These are phyloP conservation scores for Phytophthora multivora DNA, from an alignment of 352 stramenopile species.

Conservation along the genomic window DNA sequence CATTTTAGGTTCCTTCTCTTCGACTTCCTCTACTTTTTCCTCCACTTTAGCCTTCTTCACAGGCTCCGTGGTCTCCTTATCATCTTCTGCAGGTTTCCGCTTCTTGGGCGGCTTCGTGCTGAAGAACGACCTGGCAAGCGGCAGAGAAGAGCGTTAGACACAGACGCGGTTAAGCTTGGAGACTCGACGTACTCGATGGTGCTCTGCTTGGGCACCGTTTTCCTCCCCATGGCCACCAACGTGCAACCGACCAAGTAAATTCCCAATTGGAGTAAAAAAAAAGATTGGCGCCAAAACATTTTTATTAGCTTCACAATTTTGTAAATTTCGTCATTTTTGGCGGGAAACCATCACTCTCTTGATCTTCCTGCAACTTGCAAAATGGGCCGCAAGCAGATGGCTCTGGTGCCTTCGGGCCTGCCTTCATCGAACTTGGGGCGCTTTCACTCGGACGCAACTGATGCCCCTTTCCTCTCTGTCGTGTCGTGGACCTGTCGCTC, in stretches of 20 bases:
- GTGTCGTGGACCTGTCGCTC: slow-evolving; percentile 50
- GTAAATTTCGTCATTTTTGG: slow-evolving; percentile 11
- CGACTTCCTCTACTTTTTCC: slow-evolving; percentile 16
- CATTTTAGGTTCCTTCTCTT: slow-evolving; percentile 32
- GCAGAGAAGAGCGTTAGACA: not conserved
- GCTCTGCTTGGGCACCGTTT: slow-evolving; percentile 48
- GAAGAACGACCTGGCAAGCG: slow-evolving; percentile 60
- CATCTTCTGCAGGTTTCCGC: slow-evolving; percentile 28
- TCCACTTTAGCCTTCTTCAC: slow-evolving; percentile 32
- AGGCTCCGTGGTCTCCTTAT: slow-evolving; percentile 2
- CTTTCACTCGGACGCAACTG: slow-evolving; percentile 68
- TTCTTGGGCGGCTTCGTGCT: slow-evolving; percentile 33
- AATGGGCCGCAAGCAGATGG: slow-evolving; percentile 57
- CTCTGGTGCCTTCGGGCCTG: slow-evolving; percentile 50
- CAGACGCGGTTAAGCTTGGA: not conserved
- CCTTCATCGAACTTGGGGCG: slow-evolving; percentile 49
- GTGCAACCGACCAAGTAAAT: too few species aligned
- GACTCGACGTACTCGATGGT: slow-evolving; percentile 61
- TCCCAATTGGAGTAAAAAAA: too few species aligned
- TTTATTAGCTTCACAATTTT: not conserved
- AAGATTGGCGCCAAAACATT: not conserved
- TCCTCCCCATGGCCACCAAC: slow-evolving; percentile 33
- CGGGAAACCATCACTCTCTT: slow-evolving; percentile 24
- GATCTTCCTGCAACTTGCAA: slow-evolving; percentile 9
- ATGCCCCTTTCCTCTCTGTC: slow-evolving; percentile 54